Evolutionary conservation across 495 filamentous ascomycete genomes (phyloP), one percentile per base, ranked within the genome.

Genomic region (Hyphodiscus hymeniophilus): DNA sequence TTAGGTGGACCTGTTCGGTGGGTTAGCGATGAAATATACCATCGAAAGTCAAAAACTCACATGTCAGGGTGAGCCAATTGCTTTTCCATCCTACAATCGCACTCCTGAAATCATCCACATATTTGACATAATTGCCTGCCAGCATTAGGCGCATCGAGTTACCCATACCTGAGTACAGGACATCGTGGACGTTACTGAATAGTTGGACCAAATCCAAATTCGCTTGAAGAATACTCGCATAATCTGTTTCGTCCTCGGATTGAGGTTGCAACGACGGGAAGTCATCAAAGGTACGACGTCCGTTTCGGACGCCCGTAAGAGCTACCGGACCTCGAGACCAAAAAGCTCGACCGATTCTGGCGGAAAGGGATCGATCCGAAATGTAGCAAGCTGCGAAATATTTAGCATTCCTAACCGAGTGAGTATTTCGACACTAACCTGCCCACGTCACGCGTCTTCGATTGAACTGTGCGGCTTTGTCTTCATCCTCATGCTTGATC

Each of bases 301-400:
- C 50, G 16, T 53, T 44, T 26, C 46, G 18, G 12, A 74, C 70
- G 24, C 72, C 74, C 0, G 74, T 77, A 61, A 80, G 71, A 13
- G 77, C 76, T 0, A 77, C 79, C 1, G 77, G 79, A 0, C 79
- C 79, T 38, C 77, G 69, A 33, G 76, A 80, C 79, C 77, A 82
- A 51, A 82, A 81, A 3, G 76, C 79, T 31, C 75, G 67, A n/a
- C 79, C 79, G 48, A 82, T 73, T 15, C 77, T 69, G 21, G 80
- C 76, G 7, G 74, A 79, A 10, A 82, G 75, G 47, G 79, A 65
- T 21, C 79, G 68, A 52, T 82, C 79, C 12, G 71, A 76, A 23
- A 80, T 70, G 48, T 82, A 82, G 56, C 76, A 80, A 43, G 38
- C 49, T 45, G 13, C n/a, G 21, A n/a, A n/a, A n/a, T n/a, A n/a